Conservation (phyloP, 306 rosid species). For the Datisca glomerata region DNA sequence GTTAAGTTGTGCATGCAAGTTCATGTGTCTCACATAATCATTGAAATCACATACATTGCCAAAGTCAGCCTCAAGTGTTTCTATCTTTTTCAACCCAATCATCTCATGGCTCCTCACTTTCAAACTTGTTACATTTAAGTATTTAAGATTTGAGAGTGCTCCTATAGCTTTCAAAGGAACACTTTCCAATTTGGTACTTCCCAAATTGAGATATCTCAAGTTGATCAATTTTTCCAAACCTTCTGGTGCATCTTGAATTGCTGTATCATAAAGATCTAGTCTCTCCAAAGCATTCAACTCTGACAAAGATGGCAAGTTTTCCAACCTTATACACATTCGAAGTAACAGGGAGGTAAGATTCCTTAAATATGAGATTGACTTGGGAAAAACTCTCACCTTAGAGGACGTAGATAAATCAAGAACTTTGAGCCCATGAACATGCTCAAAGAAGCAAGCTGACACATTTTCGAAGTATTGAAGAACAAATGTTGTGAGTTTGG, state of each 20-base stretch:
- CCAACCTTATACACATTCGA: neutral
- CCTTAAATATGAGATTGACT: conserved; percentile 4
- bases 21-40: neutral
- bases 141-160: neutral
- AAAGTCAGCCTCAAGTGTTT: neutral
- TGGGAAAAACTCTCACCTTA: neutral
- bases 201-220: conserved; percentile 1
- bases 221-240: conserved; percentile 5
- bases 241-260: conserved; percentile 2
- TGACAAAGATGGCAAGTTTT: conserved; percentile 2
- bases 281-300: neutral
- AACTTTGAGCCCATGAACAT: no score
- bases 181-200: neutral
- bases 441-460: conserved; percentile 5
- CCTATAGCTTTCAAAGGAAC: neutral
- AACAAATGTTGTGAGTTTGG: conserved; percentile 4
- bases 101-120: neutral
- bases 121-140: neutral
- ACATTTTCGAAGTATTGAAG: neutral
- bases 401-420: conserved; percentile 7
- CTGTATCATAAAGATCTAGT: neutral
- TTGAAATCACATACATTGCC: neutral
- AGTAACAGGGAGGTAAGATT: conserved; percentile 7
- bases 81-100: neutral
- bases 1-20: neutral